phyloP scores from a whole-genome alignment of 148 eudicot species.

The Spergularia bocconei region DNA sequence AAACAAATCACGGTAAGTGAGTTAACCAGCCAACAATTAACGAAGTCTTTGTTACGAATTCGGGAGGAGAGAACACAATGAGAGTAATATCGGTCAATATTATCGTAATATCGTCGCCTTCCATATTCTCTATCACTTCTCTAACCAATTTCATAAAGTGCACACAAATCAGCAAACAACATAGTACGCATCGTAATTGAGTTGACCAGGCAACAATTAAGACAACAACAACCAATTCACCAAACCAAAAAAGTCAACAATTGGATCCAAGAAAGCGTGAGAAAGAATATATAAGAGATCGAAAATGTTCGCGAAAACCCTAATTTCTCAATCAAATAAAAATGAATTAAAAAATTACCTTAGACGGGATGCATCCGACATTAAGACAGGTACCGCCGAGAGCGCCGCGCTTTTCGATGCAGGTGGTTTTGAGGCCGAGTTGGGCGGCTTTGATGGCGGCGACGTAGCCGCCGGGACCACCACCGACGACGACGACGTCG shows the following conservation, averaged over 20 bases:
- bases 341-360: conserved; percentile 38
- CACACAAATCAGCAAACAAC: not conserved
- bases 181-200: not conserved
- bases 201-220: conserved; percentile 1
- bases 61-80: no score
- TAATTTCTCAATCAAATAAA: not conserved
- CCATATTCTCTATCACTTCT: not conserved
- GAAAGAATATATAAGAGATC: not conserved
- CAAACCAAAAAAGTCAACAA: not conserved
- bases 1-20: no score
- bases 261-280: not conserved
- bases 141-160: not conserved
- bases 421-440: conserved; percentile 87
- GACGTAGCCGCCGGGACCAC: conserved; percentile 95
- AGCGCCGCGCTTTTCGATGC: conserved; percentile 88
- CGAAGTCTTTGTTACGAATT: no score
- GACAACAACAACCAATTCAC: not conserved
- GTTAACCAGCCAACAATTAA: no score
- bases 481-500: conserved; percentile 90
- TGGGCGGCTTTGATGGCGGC: conserved; percentile 98
- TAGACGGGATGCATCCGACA: conserved; percentile 95
- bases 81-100: not conserved
- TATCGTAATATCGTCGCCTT: no score
- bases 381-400: conserved; percentile 96
- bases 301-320: not conserved